A percentile compares a stretch with the other conserved stretches of the same genome.
These are phyloP conservation scores for Rhodotorula mucilaginosa DNA, from an alignment of 1,284 basidiomycete species.

Conservation along the genomic window DNA sequence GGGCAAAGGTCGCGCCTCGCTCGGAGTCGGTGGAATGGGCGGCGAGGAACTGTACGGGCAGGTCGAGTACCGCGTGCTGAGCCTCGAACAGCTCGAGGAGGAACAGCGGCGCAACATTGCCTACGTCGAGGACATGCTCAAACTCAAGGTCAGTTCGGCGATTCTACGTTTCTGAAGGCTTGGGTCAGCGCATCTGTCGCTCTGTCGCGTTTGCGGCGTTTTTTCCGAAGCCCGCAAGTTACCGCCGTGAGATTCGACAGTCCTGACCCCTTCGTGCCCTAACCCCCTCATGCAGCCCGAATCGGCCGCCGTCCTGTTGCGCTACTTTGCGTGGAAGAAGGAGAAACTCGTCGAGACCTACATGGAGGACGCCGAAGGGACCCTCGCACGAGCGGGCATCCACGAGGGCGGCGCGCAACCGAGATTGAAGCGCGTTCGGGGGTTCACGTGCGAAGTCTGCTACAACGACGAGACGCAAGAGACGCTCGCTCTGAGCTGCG, in stretches of 20 bases:
- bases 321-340: slow-evolving; percentile 90
- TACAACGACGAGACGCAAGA: slow-evolving; percentile 64
- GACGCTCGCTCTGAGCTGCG: slow-evolving; percentile 67
- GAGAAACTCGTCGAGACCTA: slow-evolving; percentile 81
- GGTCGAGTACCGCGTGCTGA: slow-evolving; percentile 46
- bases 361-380: slow-evolving; percentile 76
- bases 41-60: slow-evolving; percentile 23
- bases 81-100: slow-evolving; percentile 59
- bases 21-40: neutral
- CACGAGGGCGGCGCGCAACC: slow-evolving; percentile 46
- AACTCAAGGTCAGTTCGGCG: slow-evolving; percentile 67
- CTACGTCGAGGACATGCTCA: slow-evolving; percentile 79
- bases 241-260: too few relatives aligned
- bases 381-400: slow-evolving; percentile 69
- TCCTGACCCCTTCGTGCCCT: too few relatives aligned
- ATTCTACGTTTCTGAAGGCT: too few relatives aligned
- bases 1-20: slow-evolving; percentile 50
- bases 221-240: too few relatives aligned
- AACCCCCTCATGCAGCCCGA: slow-evolving; percentile 46
- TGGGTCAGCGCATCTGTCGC: too few relatives aligned
- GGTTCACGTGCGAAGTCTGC: slow-evolving; percentile 86
- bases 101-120: slow-evolving; percentile 74
- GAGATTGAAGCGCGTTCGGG: slow-evolving; percentile 48
- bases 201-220: too few relatives aligned
- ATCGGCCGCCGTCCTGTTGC: slow-evolving; percentile 74